Conservation (phyloP, 2,329 filamentous ascomycete species). For the Emergomyces orientalis region DNA sequence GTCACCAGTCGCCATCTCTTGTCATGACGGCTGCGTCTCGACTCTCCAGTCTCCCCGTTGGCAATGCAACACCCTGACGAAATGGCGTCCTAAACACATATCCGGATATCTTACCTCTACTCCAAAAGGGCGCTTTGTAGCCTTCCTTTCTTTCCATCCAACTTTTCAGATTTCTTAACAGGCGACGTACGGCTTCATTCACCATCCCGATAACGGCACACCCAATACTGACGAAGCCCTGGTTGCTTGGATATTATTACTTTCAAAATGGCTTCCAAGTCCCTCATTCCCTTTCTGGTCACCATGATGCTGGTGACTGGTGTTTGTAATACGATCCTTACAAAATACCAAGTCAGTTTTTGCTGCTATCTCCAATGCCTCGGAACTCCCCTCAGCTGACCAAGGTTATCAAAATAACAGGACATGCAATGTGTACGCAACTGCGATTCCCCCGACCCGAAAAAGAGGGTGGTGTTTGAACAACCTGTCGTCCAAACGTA, state of each 20-base stretch:
- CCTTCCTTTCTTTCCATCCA: background rate
- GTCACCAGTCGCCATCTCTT: too few relatives aligned
- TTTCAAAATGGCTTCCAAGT: conserved; percentile 56
- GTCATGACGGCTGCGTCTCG: background rate
- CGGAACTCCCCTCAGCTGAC: background rate
- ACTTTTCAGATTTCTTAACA: background rate
- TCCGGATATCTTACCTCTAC: background rate
- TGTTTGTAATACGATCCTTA: conserved; percentile 92
- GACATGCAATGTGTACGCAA: conserved; percentile 95
- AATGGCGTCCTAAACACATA: background rate
- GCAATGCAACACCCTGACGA: background rate
- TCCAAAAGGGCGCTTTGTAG: background rate
- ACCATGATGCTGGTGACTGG: conserved; percentile 95
- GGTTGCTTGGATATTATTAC: background rate
- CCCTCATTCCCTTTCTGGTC: conserved; percentile 73
- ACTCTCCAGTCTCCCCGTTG: background rate
- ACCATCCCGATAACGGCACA: background rate
- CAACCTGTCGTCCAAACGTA: conserved; percentile 90
- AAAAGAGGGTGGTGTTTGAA: conserved; percentile 66
- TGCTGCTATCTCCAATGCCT: background rate
- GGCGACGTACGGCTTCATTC: background rate
- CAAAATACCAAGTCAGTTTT: conserved; percentile 75
- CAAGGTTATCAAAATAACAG: conserved; percentile 26
- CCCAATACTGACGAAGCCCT: background rate
- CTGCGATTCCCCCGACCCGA: conserved; percentile 62